Conservation (phyloP, 148 eudicot genomes). For the Agrostemma githago region DNA sequence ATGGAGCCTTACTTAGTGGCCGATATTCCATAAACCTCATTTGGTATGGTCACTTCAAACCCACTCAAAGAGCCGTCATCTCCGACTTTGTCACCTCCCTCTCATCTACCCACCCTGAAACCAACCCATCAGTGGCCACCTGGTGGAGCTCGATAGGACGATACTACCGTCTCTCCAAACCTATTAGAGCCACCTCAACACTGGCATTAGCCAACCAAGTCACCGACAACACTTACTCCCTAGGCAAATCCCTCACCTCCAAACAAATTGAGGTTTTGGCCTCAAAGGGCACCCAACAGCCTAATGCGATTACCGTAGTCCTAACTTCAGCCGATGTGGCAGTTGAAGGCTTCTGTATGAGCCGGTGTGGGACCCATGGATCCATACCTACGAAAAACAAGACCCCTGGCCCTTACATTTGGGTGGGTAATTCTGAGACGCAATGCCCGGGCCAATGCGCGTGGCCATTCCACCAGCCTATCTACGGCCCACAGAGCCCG, state of each 20-base stretch:
- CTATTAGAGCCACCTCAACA: slow-evolving; percentile 24
- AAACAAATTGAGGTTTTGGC: slow-evolving; percentile 38
- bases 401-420: slow-evolving; percentile 34
- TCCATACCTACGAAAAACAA: slow-evolving; percentile 1
- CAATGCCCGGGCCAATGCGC: slow-evolving; percentile 48
- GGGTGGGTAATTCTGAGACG: slow-evolving; percentile 54
- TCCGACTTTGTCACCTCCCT: slow-evolving; percentile 36
- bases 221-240: slow-evolving; percentile 25
- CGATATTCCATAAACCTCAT: slow-evolving; percentile 36
- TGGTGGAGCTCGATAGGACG: slow-evolving; percentile 50
- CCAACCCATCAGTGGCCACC: slow-evolving; percentile 42
- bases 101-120: slow-evolving; percentile 13
- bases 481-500: slow-evolving; percentile 55
- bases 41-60: slow-evolving; percentile 41
- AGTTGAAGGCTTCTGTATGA: slow-evolving; percentile 43
- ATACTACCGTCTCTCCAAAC: slow-evolving; percentile 27
- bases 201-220: slow-evolving; percentile 25
- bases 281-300: slow-evolving; percentile 24
- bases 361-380: slow-evolving; percentile 44
- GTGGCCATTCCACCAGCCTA: slow-evolving; percentile 62
- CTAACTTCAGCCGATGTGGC: slow-evolving; percentile 50
- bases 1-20: slow-evolving; percentile 29
- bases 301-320: slow-evolving; percentile 46
- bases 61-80: slow-evolving; percentile 31
- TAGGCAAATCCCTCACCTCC: slow-evolving; percentile 41